A percentile compares a stretch with the other conserved stretches of the same genome.
These are phyloP conservation scores for Lolium perenne DNA, from an alignment of 176 grass and related monocot genomes.

Conservation along the genomic window DNA sequence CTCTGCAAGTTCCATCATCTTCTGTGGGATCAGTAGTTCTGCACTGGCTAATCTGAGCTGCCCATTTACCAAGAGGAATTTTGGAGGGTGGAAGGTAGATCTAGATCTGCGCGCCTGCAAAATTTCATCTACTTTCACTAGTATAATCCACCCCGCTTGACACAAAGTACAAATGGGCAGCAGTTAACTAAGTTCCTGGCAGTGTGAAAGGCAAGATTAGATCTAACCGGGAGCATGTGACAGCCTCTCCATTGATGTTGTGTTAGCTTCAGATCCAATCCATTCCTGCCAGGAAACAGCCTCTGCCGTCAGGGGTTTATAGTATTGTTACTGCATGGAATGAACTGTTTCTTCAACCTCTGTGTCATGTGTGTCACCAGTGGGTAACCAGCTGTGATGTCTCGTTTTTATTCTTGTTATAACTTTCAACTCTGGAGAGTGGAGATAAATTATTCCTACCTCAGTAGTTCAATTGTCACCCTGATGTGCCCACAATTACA, in stretches of 20 bases:
- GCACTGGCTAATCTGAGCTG: constrained; percentile 47
- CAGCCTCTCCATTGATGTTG: constrained; percentile 41
- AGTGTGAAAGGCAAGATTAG: constrained; percentile 64
- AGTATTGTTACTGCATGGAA: constrained; percentile 63
- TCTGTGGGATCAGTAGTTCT: constrained; percentile 52
- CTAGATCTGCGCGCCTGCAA: constrained; percentile 67
- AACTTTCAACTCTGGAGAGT: constrained; percentile 42
- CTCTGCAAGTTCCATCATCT: constrained; percentile 61
- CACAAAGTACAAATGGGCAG: constrained; percentile 56
- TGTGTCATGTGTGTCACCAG: constrained; percentile 56
- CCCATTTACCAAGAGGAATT: constrained; percentile 66
- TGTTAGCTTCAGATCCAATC: constrained; percentile 60
- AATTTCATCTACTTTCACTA: constrained; percentile 59
- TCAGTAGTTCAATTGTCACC: constrained; percentile 57
- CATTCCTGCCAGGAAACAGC: constrained; percentile 48
- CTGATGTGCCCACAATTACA: constrained; percentile 40
- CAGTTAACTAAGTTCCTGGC: constrained; percentile 45
- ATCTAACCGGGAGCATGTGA: constrained; percentile 62
- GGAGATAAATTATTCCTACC: constrained; percentile 24
- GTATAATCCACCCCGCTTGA: constrained; percentile 40
- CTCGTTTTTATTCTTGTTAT: constrained; percentile 48
- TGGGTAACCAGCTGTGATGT: constrained; percentile 50
- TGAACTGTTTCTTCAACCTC: constrained; percentile 50
- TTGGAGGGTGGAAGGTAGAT: constrained; percentile 65
- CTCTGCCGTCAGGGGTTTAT: constrained; percentile 49